A percentile compares a stretch with the other conserved stretches of the same genome.
These are phyloP conservation scores for Apostasia ramifera DNA, from an alignment of 106 monocot species.

Conservation along the genomic window DNA sequence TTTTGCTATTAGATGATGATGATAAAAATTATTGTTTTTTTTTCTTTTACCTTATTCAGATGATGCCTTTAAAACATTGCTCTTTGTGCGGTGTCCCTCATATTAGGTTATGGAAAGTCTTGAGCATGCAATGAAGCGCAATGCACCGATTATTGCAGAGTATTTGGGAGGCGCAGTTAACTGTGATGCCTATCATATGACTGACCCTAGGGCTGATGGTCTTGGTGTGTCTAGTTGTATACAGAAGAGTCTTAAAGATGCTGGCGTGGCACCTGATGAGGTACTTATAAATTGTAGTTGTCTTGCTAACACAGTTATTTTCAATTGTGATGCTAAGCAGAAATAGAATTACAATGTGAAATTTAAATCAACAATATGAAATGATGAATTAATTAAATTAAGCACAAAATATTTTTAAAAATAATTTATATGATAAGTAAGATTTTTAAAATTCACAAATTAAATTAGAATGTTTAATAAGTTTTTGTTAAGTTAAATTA, in stretches of 20 bases:
- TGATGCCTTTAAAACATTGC: neutral
- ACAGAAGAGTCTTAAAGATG: slow-evolving; percentile 78
- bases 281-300: slow-evolving; percentile 13
- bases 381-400: too few species aligned
- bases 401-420: too few species aligned
- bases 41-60: neutral
- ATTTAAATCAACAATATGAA: too few species aligned
- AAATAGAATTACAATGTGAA: too few species aligned
- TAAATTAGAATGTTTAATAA: too few species aligned
- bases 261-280: slow-evolving; percentile 93
- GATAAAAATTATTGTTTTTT: too few species aligned
- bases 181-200: slow-evolving; percentile 99
- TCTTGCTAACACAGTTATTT: too few species aligned
- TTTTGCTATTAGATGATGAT: too few species aligned
- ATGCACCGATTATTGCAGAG: slow-evolving; percentile 90
- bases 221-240: slow-evolving; percentile 93
- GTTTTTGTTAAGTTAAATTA: too few species aligned
- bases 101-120: slow-evolving; percentile 87
- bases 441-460: too few species aligned
- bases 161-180: slow-evolving; percentile 96
- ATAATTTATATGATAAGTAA: too few species aligned
- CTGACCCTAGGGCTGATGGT: slow-evolving; percentile 95
- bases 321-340: too few species aligned
- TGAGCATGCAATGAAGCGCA: slow-evolving; percentile 96
- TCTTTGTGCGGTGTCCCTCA: neutral